Base-by-base conservation (phyloP, 2,329 filamentous ascomycete species). In the Fusarium sp. region DNA sequence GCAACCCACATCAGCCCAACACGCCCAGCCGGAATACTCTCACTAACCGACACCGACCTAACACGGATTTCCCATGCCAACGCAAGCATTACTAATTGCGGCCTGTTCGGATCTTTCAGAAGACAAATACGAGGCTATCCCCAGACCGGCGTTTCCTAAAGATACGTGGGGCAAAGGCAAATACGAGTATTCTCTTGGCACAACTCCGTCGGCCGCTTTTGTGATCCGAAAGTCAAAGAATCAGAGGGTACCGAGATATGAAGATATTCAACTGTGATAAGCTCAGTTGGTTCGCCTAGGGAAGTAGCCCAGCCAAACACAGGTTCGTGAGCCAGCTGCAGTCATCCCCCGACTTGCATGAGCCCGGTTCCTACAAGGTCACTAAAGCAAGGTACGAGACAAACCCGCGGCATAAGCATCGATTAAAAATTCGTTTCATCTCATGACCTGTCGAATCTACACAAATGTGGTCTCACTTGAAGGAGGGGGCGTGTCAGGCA, bases 331-430 rank as follows among this genome's bases (percentile, higher is more conserved):
- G 18, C 48, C 18, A n/a, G 6, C 20, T 52, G 45, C 27, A 52
- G 48, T 52, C 25, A 48, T 50, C 45, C 16, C 11, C 48, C 48
- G 20, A 32, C 48, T 52, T 52, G 48, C 48, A 52, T 52, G 48
- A 52, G 25, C 10, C 48, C 25, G 27, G 10, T 18, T 27, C 16
- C 35, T 37, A 37, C 16, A 37, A 37, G 9, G 35, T 37, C 27
- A 66, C 72, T 74, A 69, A 72, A 66, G 72, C 68, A 74, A 66
- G 72, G 72, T 72, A 74, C 61, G 6, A 48, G 50, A 23, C 27
- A 8, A 39, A 9, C 25, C 45, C 25, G 3, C 43, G 1, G 7
- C 14, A 27, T n/a, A 50, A 50, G 37, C 25, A 1, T 30, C 6
- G 25, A 50, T 27, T 10, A 23, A 68, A 69, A 66, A n/a, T 1